Evolutionary conservation across 306 rosid species (phyloP).

Genomic region (Ammopiptanthus mongolicus): DNA sequence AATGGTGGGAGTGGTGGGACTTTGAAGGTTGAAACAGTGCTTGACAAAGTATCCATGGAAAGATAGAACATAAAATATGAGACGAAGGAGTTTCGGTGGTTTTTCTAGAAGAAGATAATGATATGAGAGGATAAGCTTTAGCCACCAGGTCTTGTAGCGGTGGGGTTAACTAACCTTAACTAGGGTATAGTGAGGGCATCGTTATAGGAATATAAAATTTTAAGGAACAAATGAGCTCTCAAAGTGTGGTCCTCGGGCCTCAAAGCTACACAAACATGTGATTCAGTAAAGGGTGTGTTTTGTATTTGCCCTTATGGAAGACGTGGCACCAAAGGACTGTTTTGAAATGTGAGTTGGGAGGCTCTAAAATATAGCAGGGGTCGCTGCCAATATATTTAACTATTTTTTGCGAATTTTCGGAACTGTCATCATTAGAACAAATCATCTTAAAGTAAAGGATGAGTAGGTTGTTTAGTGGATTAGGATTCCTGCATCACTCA

Average conservation of each 20-base stretch:
- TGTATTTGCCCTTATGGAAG: background rate
- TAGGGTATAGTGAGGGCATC: background rate
- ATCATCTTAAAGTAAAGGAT: background rate
- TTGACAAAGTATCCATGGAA: constrained; percentile 56
- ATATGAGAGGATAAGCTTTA: too few relatives aligned
- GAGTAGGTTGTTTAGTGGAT: too few relatives aligned
- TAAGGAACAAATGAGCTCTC: background rate
- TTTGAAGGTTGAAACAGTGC: constrained; percentile 44
- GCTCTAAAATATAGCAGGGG: background rate
- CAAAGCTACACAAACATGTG: background rate
- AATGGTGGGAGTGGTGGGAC: constrained; percentile 29
- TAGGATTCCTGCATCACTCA: too few relatives aligned
- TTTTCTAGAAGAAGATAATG: too few relatives aligned
- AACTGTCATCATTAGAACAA: background rate
- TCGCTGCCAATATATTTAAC: background rate
- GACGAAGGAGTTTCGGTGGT: too few relatives aligned
- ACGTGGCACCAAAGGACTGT: constrained; percentile 9
- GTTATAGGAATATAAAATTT: background rate
- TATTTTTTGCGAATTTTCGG: background rate
- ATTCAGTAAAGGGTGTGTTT: background rate
- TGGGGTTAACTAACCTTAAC: background rate
- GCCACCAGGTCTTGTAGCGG: too few relatives aligned
- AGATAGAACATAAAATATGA: background rate
- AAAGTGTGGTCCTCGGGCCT: background rate
- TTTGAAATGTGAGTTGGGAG: constrained; percentile 8